A percentile compares a stretch with the other conserved stretches of the same genome.
phyloP scores from a whole-genome alignment of 176 grass and related monocot species.

The Calamus simplicifolius region DNA sequence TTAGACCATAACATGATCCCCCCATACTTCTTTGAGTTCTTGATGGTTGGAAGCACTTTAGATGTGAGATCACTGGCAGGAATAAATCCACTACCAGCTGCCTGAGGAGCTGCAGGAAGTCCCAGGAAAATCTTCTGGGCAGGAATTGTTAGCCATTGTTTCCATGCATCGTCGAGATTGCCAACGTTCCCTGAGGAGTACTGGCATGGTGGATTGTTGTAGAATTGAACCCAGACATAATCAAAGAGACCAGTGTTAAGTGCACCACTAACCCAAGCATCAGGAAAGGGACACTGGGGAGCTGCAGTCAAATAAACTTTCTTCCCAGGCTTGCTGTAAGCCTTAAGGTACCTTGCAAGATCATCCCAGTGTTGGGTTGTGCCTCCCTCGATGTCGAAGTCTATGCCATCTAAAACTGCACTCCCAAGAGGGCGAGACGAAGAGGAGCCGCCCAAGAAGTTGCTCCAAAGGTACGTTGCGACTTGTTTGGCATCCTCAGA shows the following conservation, averaged over 20 bases:
- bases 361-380: conserved; percentile 52
- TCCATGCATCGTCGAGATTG: conserved; percentile 36
- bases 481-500: conserved; percentile 32
- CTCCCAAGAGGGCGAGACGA: conserved; percentile 34
- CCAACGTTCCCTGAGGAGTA: conserved; percentile 12
- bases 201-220: conserved; percentile 20
- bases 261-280: conserved; percentile 46
- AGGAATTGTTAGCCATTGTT: conserved; percentile 35
- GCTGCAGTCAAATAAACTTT: conserved; percentile 41
- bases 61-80: conserved; percentile 19
- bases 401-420: conserved; percentile 60
- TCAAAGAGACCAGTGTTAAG: conserved; percentile 28
- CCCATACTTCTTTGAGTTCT: conserved; percentile 49
- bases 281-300: conserved; percentile 72
- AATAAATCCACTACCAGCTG: conserved; percentile 61
- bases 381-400: conserved; percentile 80
- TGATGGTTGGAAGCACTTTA: conserved; percentile 41
- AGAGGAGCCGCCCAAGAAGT: conserved; percentile 55
- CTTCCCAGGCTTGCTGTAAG: background rate
- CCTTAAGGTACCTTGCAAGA: conserved; percentile 41
- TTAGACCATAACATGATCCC: conserved; percentile 77
- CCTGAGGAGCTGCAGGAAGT: conserved; percentile 44
- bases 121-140: conserved; percentile 42
- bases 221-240: conserved; percentile 22
- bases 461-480: conserved; percentile 53